Evolutionary conservation across 2,329 filamentous ascomycete species (phyloP).

Genomic region (Eutypella sp.): DNA sequence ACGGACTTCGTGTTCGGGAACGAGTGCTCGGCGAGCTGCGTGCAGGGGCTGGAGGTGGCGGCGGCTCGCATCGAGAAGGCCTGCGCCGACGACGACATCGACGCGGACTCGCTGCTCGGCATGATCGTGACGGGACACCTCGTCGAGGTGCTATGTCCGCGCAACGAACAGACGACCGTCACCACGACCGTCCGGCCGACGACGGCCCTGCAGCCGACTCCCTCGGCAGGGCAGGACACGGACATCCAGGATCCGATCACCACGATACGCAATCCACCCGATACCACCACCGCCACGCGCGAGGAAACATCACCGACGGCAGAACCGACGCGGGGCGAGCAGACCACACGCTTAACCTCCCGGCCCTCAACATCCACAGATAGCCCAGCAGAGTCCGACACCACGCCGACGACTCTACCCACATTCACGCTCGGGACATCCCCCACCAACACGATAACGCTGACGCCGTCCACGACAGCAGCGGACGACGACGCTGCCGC

Average conservation of each 20-base stretch:
- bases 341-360: not conserved
- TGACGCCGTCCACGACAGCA: not conserved
- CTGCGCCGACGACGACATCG: conserved; percentile 17
- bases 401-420: not conserved
- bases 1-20: conserved; percentile 18
- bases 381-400: not conserved
- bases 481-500: not conserved
- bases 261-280: not conserved
- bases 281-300: not conserved
- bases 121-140: conserved; percentile 18
- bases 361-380: not conserved
- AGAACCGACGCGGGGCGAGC: not conserved
- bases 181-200: conserved; percentile 15
- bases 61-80: conserved; percentile 11
- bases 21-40: conserved; percentile 20
- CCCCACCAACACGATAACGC: not conserved
- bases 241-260: conserved; percentile 3
- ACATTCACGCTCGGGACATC: not conserved
- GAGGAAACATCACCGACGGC: not conserved
- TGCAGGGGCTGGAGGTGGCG: conserved; percentile 17
- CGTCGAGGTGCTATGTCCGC: conserved; percentile 20
- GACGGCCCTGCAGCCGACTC: conserved; percentile 8
- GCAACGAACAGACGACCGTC: conserved; percentile 14
- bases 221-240: conserved; percentile 8
- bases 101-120: conserved; percentile 18